Evolutionary conservation across 805 yeast genomes (phyloP), one percentile per base, ranked within the genome.

Genomic region (Pichia rugopelliculosa): DNA sequence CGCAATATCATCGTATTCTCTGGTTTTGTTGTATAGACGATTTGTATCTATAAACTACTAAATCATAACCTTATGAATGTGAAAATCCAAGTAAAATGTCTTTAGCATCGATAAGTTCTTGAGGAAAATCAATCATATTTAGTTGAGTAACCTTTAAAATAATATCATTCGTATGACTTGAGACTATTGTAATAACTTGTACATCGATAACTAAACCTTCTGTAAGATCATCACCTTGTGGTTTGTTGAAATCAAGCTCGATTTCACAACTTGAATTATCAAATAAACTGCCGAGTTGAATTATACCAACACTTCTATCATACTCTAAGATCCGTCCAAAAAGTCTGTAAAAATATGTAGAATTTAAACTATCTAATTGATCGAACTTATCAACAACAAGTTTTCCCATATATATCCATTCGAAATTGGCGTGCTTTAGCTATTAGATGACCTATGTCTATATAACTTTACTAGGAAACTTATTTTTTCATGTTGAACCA

Each of bases 191-290:
- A 9, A 42, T 46, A 0, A 54, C 53, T 17, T 62, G 62, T 6
- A 57, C 47, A 44, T 56, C 61, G n/a, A 61, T 54, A 9, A 61
- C 46, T 1, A 53, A 40, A 2, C 66, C 66, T 5, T 47, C 44
- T 10, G 25, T 33, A 38, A 50, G 53, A 13, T 20, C 49, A 10
- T 17, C n/a, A 17, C 23, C 46, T 11, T 41, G 30, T 18, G 47
- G 39, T 39, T 47, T 45, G 25, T 34, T 42, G 53, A 54, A 22
- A 55, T 47, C 24, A 25, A 47, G 36, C 25, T 42, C 40, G 17
- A 39, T 25, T 11, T 45, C 36, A 21, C 48, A 45, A 21, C 15
- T 36, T 22, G 39, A 22, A n/a, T 41, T 20, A 30, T 53, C 50
- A 27, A 44, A 46, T 2, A 59, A 20, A 42, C 55, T 56, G 8